phyloP scores from a whole-genome alignment of 2,329 filamentous ascomycete genomes.

The Fonsecaea pedrosoi region DNA sequence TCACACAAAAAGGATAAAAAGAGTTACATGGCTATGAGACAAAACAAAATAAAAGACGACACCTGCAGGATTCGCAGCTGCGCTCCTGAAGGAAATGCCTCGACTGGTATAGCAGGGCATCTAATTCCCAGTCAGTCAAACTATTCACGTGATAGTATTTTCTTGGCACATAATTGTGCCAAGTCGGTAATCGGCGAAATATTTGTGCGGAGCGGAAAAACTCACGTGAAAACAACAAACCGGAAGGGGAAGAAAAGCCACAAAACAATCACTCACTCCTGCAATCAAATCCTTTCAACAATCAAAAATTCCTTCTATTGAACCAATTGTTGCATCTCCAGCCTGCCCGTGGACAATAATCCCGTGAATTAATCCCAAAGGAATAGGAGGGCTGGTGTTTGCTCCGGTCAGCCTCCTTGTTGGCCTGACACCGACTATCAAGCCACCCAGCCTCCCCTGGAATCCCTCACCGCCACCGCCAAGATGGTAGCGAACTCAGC shows the following conservation, averaged over 20 bases:
- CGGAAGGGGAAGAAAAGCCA: background rate
- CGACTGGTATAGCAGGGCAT: too few relatives aligned
- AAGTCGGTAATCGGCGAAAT: too few relatives aligned
- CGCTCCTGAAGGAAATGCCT: too few relatives aligned
- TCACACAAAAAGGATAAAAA: too few relatives aligned
- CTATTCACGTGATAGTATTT: too few relatives aligned
- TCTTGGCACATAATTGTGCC: too few relatives aligned
- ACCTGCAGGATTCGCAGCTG: too few relatives aligned
- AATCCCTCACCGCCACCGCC: background rate
- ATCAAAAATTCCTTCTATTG: background rate
- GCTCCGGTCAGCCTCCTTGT: slow-evolving; percentile 30
- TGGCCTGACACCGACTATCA: slow-evolving; percentile 11
- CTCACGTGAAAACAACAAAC: background rate
- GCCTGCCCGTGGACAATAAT: slow-evolving; percentile 10
- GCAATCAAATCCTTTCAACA: slow-evolving; percentile 20
- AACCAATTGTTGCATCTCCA: slow-evolving; percentile 17
- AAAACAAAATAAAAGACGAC: too few relatives aligned
- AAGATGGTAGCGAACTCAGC: slow-evolving; percentile 9
- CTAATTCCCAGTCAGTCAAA: too few relatives aligned
- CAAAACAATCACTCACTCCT: slow-evolving; percentile 19
- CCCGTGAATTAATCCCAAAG: slow-evolving; percentile 11
- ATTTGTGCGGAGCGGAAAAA: too few relatives aligned
- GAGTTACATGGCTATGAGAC: too few relatives aligned
- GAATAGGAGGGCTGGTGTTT: slow-evolving; percentile 1
- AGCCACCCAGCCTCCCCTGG: slow-evolving; percentile 19